Conservation (phyloP, 2,329 filamentous ascomycete species). For the Penicillium aurantiogriseum region DNA sequence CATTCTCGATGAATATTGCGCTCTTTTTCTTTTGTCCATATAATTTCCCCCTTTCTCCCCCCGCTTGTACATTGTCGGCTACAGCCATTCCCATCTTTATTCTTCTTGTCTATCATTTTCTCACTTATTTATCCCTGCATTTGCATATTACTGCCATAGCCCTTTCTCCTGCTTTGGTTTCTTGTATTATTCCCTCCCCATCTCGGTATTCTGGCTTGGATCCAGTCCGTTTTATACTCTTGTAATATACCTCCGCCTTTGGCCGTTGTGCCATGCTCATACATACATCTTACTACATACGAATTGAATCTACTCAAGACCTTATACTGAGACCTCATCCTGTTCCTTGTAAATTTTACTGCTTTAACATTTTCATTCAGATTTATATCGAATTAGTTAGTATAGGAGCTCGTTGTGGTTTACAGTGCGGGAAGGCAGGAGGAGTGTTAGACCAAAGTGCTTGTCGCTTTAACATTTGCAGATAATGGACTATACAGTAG, state of each 20-base stretch:
- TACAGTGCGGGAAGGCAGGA: background rate
- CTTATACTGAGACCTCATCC: background rate
- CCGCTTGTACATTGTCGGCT: constrained; percentile 28
- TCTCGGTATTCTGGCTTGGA: constrained; percentile 22
- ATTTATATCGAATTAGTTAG: too few relatives aligned
- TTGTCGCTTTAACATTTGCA: background rate
- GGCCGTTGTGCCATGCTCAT: constrained; percentile 21
- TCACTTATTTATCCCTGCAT: constrained; percentile 7
- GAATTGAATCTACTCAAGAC: background rate
- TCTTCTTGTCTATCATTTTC: constrained; percentile 15
- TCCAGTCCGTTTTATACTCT: constrained; percentile 24
- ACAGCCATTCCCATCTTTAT: constrained; percentile 10
- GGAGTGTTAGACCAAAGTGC: background rate
- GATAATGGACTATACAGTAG: too few relatives aligned
- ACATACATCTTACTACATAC: constrained; percentile 21
- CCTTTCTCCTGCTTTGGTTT: constrained; percentile 4
- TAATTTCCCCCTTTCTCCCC: constrained; percentile 5
- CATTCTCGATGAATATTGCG: constrained; percentile 21
- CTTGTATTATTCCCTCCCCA: constrained; percentile 23
- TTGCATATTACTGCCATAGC: constrained; percentile 10
- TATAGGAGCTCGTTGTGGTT: background rate
- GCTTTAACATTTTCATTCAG: background rate
- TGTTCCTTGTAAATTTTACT: background rate
- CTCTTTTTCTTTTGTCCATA: constrained; percentile 26
- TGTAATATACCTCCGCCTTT: constrained; percentile 35